A percentile compares a stretch with the other conserved stretches of the same genome.
phyloP scores from a whole-genome alignment of 768 basidiomycete species.

The Phylloporus rhodoxanthus region DNA sequence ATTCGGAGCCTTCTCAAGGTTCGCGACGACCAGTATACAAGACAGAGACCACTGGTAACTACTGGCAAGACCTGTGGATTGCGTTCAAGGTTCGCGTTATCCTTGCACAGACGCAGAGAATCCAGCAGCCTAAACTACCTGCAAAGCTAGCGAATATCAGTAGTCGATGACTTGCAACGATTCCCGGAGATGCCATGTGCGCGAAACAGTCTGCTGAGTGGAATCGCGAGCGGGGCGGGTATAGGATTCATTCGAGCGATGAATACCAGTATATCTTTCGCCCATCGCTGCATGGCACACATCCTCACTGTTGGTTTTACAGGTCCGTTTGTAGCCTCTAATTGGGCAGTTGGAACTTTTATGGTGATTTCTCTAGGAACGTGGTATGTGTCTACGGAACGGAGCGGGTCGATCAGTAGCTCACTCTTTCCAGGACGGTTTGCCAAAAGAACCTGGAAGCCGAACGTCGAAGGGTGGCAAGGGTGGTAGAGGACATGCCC shows the following conservation, averaged over 20 bases:
- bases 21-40: conserved; percentile 23
- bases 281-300: background rate
- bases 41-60: conserved; percentile 28
- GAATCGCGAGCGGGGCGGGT: conserved; percentile 75
- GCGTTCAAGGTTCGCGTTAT: conserved; percentile 28
- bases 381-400: conserved; percentile 45
- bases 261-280: conserved; percentile 47
- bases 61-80: conserved; percentile 28
- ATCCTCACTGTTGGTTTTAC: conserved; percentile 5
- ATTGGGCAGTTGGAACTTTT: conserved; percentile 79
- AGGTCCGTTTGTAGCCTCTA: conserved; percentile 59
- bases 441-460: conserved; percentile 51
- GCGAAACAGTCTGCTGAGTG: conserved; percentile 65
- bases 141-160: conserved; percentile 42
- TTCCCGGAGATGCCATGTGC: conserved; percentile 73
- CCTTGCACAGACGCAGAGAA: background rate
- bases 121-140: conserved; percentile 10
- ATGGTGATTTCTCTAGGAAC: conserved; percentile 59
- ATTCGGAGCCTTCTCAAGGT: conserved; percentile 5
- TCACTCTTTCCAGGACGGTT: conserved; percentile 45
- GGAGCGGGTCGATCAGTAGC: conserved; percentile 1
- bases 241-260: conserved; percentile 71
- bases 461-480: conserved; percentile 51
- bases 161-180: conserved; percentile 49
- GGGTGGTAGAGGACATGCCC: conserved; percentile 57